Conservation (phyloP, 2,329 filamentous ascomycete species). For the Ophiocordyceps camponoti-leonardi region DNA sequence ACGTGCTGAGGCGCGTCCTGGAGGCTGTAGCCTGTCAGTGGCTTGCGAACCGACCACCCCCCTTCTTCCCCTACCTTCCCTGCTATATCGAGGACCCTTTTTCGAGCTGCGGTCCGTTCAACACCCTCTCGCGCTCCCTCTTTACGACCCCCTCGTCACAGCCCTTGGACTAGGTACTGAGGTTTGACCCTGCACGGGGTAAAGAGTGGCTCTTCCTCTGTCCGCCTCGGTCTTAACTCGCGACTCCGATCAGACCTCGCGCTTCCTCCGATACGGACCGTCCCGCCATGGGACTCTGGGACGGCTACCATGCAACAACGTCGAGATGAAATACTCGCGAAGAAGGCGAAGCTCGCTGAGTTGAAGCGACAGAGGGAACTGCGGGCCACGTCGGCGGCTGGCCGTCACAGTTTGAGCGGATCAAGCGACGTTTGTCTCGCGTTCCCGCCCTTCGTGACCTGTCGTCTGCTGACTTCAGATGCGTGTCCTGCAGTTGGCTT, state of each 20-base stretch:
- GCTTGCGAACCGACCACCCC: background rate
- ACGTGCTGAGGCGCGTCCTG: background rate
- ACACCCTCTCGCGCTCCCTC: too few species aligned
- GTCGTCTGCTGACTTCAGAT: background rate
- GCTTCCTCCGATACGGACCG: constrained; percentile 6
- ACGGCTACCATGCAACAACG: constrained; percentile 51
- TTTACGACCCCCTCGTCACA: too few species aligned
- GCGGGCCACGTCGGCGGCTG: constrained; percentile 52
- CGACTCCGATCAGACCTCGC: background rate
- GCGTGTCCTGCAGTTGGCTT: constrained; percentile 26
- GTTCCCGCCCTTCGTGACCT: background rate
- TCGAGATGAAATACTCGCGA: constrained; percentile 89
- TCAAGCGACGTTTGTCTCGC: constrained; percentile 48
- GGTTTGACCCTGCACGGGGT: too few species aligned
- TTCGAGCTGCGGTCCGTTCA: too few species aligned
- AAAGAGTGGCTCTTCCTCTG: background rate
- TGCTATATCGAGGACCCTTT: background rate
- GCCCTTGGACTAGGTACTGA: too few species aligned
- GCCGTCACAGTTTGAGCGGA: constrained; percentile 50
- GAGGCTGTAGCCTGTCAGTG: background rate
- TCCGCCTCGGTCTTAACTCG: background rate
- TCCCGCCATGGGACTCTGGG: constrained; percentile 31
- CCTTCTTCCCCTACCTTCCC: background rate
- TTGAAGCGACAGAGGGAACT: constrained; percentile 83
- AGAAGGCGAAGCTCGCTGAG: constrained; percentile 93